Conservation (phyloP, 2,329 filamentous ascomycete species). For the Aspergillus brasiliensis region DNA sequence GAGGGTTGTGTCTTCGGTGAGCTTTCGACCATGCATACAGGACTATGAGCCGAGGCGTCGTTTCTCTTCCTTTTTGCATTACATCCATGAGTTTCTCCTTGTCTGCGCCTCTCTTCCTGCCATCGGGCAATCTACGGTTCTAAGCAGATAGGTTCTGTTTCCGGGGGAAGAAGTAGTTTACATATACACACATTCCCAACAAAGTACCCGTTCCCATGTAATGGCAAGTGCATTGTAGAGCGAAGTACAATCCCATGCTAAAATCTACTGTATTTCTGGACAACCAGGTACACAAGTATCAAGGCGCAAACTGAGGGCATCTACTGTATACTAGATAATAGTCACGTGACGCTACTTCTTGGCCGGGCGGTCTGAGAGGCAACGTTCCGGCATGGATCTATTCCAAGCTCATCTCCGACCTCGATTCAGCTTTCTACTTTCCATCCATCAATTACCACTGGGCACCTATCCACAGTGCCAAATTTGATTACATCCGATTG, state of each 20-base stretch:
- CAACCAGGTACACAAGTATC: not conserved
- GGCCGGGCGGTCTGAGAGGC: conserved; percentile 2
- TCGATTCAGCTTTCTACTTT: conserved; percentile 6
- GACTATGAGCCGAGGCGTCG: conserved; percentile 24
- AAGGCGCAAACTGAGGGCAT: not conserved
- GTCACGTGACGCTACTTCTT: not conserved
- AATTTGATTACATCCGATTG: not conserved
- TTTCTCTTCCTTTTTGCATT: conserved; percentile 25
- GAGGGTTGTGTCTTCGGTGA: conserved; percentile 22
- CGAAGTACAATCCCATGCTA: no score
- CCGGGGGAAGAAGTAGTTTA: not conserved
- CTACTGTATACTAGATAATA: not conserved
- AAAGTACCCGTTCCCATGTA: not conserved
- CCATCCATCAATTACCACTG: conserved; percentile 9
- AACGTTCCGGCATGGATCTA: not conserved
- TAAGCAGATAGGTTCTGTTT: conserved; percentile 1
- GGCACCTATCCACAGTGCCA: not conserved
- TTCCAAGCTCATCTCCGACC: conserved; percentile 3
- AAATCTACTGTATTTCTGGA: not conserved
- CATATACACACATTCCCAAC: not conserved
- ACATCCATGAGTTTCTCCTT: conserved; percentile 15
- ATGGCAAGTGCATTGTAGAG: not conserved
- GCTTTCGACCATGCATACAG: conserved; percentile 32
- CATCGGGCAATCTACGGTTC: conserved; percentile 2
- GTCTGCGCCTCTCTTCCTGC: conserved; percentile 3